Conservation (phyloP, 1,284 basidiomycete species). For the Ceratobasidium sp. region DNA sequence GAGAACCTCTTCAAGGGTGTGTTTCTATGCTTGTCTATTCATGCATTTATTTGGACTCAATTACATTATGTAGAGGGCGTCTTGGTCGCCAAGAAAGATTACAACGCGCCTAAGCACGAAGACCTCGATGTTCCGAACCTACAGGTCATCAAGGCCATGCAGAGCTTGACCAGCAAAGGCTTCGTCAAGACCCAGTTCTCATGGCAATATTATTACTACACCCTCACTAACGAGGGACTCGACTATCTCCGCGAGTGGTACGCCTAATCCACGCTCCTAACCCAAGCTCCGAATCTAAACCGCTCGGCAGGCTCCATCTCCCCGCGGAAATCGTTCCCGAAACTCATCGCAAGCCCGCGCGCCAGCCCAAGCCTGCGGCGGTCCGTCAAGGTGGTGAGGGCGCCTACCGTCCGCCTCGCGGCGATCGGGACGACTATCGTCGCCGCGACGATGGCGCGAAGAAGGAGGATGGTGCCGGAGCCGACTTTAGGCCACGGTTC, state of each 20-base stretch:
- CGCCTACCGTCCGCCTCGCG: constrained; percentile 86
- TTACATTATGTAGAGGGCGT: constrained; percentile 80
- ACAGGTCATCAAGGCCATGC: constrained; percentile 98
- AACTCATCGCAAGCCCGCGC: constrained; percentile 94
- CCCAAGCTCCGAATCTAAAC: not conserved
- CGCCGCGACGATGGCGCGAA: constrained; percentile 68
- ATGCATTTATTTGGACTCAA: not conserved
- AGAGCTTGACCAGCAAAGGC: constrained; percentile 95
- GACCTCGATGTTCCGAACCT: constrained; percentile 98
- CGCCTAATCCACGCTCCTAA: constrained; percentile 51
- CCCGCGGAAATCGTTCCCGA: constrained; percentile 93
- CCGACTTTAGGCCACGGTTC: constrained; percentile 84
- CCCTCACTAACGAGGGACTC: constrained; percentile 92
- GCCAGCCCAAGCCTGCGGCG: constrained; percentile 74
- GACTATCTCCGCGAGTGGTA: constrained; percentile 94
- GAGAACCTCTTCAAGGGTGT: constrained; percentile 98
- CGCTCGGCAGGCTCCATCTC: constrained; percentile 78
- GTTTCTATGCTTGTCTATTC: constrained; percentile 49
- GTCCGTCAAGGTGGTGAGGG: constrained; percentile 72
- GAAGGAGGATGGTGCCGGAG: constrained; percentile 77
- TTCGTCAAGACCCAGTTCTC: constrained; percentile 98
- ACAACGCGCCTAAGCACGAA: constrained; percentile 96
- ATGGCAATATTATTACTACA: constrained; percentile 97
- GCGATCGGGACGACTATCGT: constrained; percentile 90
- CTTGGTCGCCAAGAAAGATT: constrained; percentile 99